These are phyloP conservation scores for Postia placenta DNA, from an alignment of 768 basidiomycete genomes.

Conservation along the genomic window DNA sequence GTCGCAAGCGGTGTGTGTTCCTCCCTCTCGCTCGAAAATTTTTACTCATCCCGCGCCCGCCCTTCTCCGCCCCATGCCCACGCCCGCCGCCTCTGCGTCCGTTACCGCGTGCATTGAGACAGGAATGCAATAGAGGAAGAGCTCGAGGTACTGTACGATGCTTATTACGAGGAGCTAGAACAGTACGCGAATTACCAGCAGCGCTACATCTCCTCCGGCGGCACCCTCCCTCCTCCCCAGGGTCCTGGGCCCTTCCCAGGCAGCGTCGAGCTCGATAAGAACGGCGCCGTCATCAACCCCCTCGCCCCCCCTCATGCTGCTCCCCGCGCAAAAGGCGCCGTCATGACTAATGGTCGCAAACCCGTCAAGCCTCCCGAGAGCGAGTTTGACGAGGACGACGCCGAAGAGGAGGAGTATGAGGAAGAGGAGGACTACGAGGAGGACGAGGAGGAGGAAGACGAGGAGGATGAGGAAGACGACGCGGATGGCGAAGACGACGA, in stretches of 20 bases:
- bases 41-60: constrained; percentile 18
- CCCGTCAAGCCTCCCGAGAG: constrained; percentile 47
- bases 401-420: constrained; percentile 51
- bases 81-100: constrained; percentile 12
- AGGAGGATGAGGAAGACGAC: constrained; percentile 60
- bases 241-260: constrained; percentile 99
- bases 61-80: constrained; percentile 13
- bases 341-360: constrained; percentile 33
- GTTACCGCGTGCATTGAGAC: constrained; percentile 14
- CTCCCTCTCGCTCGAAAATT: constrained; percentile 23
- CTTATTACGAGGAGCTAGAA: constrained; percentile 99
- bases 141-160: constrained; percentile 99
- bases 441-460: constrained; percentile 67
- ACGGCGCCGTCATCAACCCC: constrained; percentile 59
- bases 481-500: constrained; percentile 28
- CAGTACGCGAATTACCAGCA: constrained; percentile 98
- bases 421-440: constrained; percentile 59
- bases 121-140: constrained; percentile 99
- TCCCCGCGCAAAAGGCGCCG: constrained; percentile 23
- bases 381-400: constrained; percentile 64
- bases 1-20: constrained; percentile 82
- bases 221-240: constrained; percentile 84
- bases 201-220: constrained; percentile 88
- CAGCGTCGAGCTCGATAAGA: constrained; percentile 93
- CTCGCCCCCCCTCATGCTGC: constrained; percentile 19